Base-by-base conservation (phyloP, 2,329 filamentous ascomycete species). In the Phoma sp. region DNA sequence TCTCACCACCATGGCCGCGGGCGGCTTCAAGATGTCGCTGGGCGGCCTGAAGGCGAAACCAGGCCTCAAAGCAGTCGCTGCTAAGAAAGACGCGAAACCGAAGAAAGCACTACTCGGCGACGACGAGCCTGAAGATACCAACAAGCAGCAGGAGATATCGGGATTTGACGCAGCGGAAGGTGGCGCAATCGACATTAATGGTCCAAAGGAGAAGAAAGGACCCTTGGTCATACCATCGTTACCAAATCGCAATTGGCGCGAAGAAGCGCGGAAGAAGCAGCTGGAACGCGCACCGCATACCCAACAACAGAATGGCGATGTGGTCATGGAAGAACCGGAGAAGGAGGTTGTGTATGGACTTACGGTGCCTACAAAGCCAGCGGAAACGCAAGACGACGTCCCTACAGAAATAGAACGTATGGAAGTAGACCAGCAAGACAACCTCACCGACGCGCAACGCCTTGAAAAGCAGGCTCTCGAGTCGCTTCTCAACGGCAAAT, bases 161-260 rank as follows among this genome's bases (percentile, higher is more conserved):
- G 83, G 82, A 23, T 86, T 84, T 66, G 83, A 85, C 68, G 74
- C 74, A 2, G 68, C 75, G 40, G 77, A 76, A 21, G 81, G 83
- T 61, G 77, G 83, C 25, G 83, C 80, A 11, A 71, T 83, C 47
- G 67, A 72, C 29, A 51, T 64, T 25, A 62, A 59, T 37, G 66
- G 63, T n/a, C 67, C 64, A 26, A 74, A 77, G 47, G 74, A 72
- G 52, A 72, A 73, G 23, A 71, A 77, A 36, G 80, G 64, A 21
- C 78, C 78, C 7, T 77, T 85, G 37, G 77, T 90, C 15, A 91
- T 91, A 60, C 76, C 80, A 25, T 76, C 76, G 32, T 78, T 83
- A 64, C 75, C 77, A 59, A 90, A 89, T 72, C 79, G 82, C 47
- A 84, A 89, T 75, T 88, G 86, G 86, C 80, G 82, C 64, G 78